Conservation (phyloP, 345 rosid genomes). For the Boechera stricta region DNA sequence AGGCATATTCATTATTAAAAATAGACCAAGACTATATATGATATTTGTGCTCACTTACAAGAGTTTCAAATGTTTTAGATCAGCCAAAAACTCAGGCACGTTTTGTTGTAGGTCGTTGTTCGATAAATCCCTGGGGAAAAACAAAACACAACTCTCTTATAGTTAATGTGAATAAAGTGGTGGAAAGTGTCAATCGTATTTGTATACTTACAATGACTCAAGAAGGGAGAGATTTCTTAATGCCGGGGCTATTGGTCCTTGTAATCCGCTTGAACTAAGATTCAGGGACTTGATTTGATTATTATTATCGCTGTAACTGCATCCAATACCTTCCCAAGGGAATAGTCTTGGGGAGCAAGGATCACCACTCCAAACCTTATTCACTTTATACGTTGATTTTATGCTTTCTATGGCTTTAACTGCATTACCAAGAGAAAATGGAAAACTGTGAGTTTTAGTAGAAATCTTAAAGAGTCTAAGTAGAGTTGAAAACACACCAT, state of each 20-base stretch:
- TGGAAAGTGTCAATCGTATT: not conserved
- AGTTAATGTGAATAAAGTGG: conserved; percentile 7
- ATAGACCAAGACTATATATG: not conserved
- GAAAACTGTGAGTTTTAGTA: not conserved
- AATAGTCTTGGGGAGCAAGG: conserved; percentile 56
- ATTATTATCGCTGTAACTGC: conserved; percentile 38
- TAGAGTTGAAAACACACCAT: conserved; percentile 32
- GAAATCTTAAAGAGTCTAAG: not conserved
- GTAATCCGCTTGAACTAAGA: conserved; percentile 56
- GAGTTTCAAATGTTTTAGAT: conserved; percentile 41
- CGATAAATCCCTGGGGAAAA: conserved; percentile 52
- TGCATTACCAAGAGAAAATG: conserved; percentile 3
- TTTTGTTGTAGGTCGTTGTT: conserved; percentile 48
- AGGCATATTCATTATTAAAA: not conserved
- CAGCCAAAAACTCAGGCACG: conserved; percentile 50
- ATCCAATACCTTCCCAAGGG: conserved; percentile 58
- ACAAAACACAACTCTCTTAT: conserved; percentile 3
- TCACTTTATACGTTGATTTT: conserved; percentile 44
- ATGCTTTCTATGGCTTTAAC: conserved; percentile 46
- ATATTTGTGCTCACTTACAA: conserved; percentile 40
- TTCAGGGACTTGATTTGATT: conserved; percentile 54
- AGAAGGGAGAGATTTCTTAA: conserved; percentile 45
- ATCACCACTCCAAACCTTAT: conserved; percentile 61
- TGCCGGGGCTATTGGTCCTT: conserved; percentile 45
- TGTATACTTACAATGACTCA: conserved; percentile 50